A percentile compares a stretch with the other conserved stretches of the same genome.
These are phyloP conservation scores for Incumbomyces delicatus DNA, from an alignment of 2,329 filamentous ascomycete genomes.

Conservation along the genomic window DNA sequence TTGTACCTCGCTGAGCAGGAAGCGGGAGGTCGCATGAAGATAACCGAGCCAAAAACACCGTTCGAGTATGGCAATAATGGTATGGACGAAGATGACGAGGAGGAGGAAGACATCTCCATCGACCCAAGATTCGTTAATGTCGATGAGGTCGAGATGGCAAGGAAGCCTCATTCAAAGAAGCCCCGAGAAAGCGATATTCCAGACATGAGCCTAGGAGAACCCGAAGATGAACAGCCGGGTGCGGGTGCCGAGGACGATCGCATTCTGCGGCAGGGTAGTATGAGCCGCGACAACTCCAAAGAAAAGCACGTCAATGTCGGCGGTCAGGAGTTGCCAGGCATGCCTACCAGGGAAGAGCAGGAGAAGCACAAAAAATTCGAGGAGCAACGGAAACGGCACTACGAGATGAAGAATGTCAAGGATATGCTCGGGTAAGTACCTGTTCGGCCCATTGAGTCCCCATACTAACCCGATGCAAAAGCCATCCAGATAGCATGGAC, in stretches of 20 bases:
- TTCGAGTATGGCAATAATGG: conserved; percentile 91
- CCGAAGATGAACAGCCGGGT: conserved; percentile 59
- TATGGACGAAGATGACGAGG: conserved; percentile 71
- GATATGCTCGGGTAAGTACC: conserved; percentile 62
- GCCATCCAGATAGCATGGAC: conserved; percentile 56
- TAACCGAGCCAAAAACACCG: conserved; percentile 95
- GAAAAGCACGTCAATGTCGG: conserved; percentile 80
- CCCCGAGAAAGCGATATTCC: conserved; percentile 71
- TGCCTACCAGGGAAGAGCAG: conserved; percentile 59
- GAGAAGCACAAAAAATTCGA: conserved; percentile 93
- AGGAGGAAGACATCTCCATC: conserved; percentile 30
- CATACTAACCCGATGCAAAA: conserved; percentile 13
- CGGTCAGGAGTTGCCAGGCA: conserved; percentile 40
- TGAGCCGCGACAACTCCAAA: conserved; percentile 30
- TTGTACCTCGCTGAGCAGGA: conserved; percentile 93
- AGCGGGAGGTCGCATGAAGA: conserved; percentile 95
- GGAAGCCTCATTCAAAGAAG: conserved; percentile 33
- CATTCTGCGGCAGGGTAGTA: conserved; percentile 32
- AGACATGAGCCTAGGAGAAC: conserved; percentile 81
- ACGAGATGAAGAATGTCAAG: conserved; percentile 96
- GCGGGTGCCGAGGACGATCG: conserved; percentile 32
- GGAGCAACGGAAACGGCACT: conserved; percentile 86
- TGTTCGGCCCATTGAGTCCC: background rate
- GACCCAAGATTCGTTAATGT: conserved; percentile 23
- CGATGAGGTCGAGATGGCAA: conserved; percentile 55